Evolutionary conservation across 75 land plant species (phyloP), one percentile per base, ranked within the genome.

Genomic region (Picea sitchensis): DNA sequence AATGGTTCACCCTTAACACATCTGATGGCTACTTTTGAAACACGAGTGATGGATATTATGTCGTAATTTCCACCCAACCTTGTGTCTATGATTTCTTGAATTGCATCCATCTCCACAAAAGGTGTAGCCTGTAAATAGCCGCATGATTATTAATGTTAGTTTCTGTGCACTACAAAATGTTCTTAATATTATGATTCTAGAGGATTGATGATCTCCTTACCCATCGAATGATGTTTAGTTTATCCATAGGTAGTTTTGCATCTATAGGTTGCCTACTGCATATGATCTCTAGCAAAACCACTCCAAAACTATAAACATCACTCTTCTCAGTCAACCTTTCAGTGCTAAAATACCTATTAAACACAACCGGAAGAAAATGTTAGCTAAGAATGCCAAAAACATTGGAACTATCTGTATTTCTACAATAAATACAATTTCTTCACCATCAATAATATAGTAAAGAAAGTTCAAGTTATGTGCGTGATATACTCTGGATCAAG

Each of bases 401-500:
- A 26, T 26, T 26, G 26, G 26, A 26, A 26, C 26, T 26, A 26
- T 26, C 26, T 26, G 26, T 26, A 0, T 26, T 26, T 26, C 26
- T 26, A 26, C 26, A 26, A 26, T 26, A 26, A 26, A 26, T 26
- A 26, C 26, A 26, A 26, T 26, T 26, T 26, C 26, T 26, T 26
- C 26, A 26, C 26, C 30, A 30, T 9, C 3, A 14, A 64, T 26
- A 3, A 30, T 3, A 26, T 26, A 26, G 14, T 17, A 38, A 77
- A 57, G 18, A 20, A 17, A 36, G 30, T 15, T 11, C 58, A 17
- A 21, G 9, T 59, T 72, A 30, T 36, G 31, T 2, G 30, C 21
- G 76, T 77, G 68, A 61, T 41, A 79, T 85, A 82, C 81, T 85
- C 80, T 14, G 87, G 87, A 14, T 87, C 87, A 44, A 87, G 80